Evolutionary conservation across 148 eudicot species (phyloP).

Genomic region (Nepenthes mirabilis): DNA sequence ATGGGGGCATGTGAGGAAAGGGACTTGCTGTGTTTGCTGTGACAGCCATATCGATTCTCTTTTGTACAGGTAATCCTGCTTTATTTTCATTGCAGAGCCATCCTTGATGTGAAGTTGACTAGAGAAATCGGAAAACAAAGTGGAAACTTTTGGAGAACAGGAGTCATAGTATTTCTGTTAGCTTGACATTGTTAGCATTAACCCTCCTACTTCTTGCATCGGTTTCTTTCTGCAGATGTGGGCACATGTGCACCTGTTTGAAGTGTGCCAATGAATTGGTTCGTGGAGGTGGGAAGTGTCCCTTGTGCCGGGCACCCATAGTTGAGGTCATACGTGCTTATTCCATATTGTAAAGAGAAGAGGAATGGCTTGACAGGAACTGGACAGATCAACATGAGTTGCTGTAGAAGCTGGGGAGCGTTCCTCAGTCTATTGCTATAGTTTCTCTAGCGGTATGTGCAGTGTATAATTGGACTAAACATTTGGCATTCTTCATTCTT

Average conservation of each 20-base stretch:
- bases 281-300: slow-evolving; percentile 92
- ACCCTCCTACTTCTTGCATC: not conserved
- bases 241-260: slow-evolving; percentile 98
- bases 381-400: not conserved
- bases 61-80: slow-evolving; percentile 63
- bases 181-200: not conserved
- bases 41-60: slow-evolving; percentile 89
- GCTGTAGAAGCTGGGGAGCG: too few relatives aligned
- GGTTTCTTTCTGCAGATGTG: slow-evolving; percentile 49
- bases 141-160: not conserved
- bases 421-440: too few relatives aligned
- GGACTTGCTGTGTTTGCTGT: slow-evolving; percentile 95
- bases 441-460: too few relatives aligned
- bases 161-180: not conserved
- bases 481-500: too few relatives aligned
- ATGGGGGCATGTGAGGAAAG: slow-evolving; percentile 86
- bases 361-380: not conserved
- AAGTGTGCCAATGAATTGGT: slow-evolving; percentile 88
- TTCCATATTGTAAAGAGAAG: slow-evolving; percentile 61
- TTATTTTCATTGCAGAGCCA: not conserved
- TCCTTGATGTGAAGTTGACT: too few relatives aligned
- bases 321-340: slow-evolving; percentile 89
- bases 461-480: too few relatives aligned
- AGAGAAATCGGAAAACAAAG: too few relatives aligned
- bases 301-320: slow-evolving; percentile 95